These are phyloP conservation scores for Hypomyces perniciosus DNA, from an alignment of 2,329 filamentous ascomycete genomes.

Conservation along the genomic window DNA sequence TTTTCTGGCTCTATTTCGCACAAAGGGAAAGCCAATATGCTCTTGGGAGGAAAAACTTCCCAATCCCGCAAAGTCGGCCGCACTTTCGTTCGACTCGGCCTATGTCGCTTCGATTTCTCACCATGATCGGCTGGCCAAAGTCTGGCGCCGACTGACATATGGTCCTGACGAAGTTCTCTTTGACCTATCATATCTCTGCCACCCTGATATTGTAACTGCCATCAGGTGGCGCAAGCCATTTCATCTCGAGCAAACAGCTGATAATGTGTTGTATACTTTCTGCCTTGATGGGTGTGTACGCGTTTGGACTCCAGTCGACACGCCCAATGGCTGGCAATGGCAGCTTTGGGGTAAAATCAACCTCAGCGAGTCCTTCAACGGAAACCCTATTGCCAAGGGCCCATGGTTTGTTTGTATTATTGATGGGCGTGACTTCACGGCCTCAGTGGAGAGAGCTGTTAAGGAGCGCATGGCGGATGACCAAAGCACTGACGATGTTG, in stretches of 20 bases:
- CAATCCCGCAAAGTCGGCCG: constrained; percentile 65
- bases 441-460: constrained; percentile 70
- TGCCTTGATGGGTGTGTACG: constrained; percentile 75
- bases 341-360: constrained; percentile 78
- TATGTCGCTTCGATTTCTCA: constrained; percentile 76
- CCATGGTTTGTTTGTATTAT: constrained; percentile 62
- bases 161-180: constrained; percentile 78
- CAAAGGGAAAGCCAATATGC: constrained; percentile 41
- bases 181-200: constrained; percentile 84
- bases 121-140: constrained; percentile 79
- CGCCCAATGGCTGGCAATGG: constrained; percentile 63
- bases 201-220: constrained; percentile 72
- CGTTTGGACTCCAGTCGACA: constrained; percentile 76
- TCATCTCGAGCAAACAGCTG: constrained; percentile 69
- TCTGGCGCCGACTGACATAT: constrained; percentile 86
- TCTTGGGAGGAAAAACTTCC: constrained; percentile 73
- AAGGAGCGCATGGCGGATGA: constrained; percentile 50
- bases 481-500: constrained; percentile 58
- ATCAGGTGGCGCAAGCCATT: constrained; percentile 80
- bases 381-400: constrained; percentile 18
- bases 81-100: constrained; percentile 79
- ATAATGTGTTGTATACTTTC: constrained; percentile 86
- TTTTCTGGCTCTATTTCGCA: constrained; percentile 62
- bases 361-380: constrained; percentile 62
- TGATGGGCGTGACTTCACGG: constrained; percentile 71